Evolutionary conservation across 345 rosid species (phyloP).

Genomic region (Cardamine chenopodiifolia): DNA sequence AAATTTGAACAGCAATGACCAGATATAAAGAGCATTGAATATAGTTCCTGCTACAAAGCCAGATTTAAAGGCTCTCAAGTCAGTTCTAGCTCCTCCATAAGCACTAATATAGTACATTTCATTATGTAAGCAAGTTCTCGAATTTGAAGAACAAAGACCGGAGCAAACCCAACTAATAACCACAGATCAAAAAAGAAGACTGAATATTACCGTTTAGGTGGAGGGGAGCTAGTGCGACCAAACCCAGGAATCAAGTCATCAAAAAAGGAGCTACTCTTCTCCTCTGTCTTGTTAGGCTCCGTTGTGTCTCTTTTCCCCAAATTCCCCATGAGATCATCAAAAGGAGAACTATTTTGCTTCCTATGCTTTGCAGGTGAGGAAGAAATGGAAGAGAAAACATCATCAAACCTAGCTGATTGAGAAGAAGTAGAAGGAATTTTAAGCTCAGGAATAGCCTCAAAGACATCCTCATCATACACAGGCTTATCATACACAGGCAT

Average conservation of each 20-base stretch:
- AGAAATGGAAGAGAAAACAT: conserved; percentile 48
- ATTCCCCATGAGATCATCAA: conserved; percentile 65
- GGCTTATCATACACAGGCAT: conserved; percentile 71
- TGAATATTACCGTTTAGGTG: conserved; percentile 44
- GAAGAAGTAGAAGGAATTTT: conserved; percentile 51
- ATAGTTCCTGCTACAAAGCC: neutral
- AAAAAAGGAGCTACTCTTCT: conserved; percentile 48
- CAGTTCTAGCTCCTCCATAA: neutral
- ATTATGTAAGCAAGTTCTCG: no score
- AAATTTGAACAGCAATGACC: neutral
- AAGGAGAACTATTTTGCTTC: conserved; percentile 40
- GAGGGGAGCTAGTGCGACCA: conserved; percentile 61
- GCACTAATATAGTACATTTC: neutral
- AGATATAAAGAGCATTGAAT: no score
- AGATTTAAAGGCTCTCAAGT: neutral
- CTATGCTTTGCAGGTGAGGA: conserved; percentile 38
- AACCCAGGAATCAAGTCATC: conserved; percentile 81
- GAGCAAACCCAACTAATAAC: no score
- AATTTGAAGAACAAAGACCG: no score
- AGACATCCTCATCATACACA: conserved; percentile 71
- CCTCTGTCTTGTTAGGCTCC: conserved; percentile 39
- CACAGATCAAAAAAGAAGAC: neutral
- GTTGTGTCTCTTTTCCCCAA: conserved; percentile 44
- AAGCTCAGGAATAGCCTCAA: conserved; percentile 67
- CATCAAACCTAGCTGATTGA: conserved; percentile 46